Evolutionary conservation across 768 basidiomycete species (phyloP).

Genomic region (Russula dissimulans): DNA sequence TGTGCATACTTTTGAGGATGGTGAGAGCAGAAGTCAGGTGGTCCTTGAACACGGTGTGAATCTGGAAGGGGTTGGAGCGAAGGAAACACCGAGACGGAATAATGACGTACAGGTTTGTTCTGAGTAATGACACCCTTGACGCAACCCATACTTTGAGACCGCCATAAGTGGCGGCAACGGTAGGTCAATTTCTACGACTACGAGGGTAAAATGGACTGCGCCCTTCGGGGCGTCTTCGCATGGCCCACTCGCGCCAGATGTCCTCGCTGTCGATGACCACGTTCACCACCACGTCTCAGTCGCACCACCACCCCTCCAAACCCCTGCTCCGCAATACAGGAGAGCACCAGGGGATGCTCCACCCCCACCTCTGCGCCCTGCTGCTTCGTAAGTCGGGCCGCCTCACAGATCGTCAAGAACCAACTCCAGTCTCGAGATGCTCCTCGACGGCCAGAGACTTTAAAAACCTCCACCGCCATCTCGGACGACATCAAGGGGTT

Average conservation of each 20-base stretch:
- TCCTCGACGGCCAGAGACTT: too few species aligned
- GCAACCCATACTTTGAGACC: neutral
- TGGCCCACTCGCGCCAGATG: conserved; percentile 21
- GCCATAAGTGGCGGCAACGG: too few species aligned
- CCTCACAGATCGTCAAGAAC: too few species aligned
- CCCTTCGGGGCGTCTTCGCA: neutral
- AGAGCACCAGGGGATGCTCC: conserved; percentile 30
- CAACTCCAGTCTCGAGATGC: too few species aligned
- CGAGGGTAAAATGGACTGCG: too few species aligned
- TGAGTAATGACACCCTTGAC: conserved; percentile 43
- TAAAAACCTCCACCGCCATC: too few species aligned
- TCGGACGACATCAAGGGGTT: too few species aligned
- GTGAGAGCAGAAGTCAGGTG: conserved; percentile 48
- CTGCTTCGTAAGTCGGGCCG: conserved; percentile 25
- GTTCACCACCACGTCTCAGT: conserved; percentile 24
- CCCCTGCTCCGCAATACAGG: conserved; percentile 26
- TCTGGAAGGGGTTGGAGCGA: conserved; percentile 30
- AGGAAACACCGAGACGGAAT: neutral
- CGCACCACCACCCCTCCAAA: conserved; percentile 24
- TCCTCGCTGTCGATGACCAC: conserved; percentile 27
- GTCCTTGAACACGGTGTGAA: conserved; percentile 47
- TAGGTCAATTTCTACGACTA: too few species aligned
- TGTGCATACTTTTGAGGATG: conserved; percentile 69
- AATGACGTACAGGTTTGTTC: conserved; percentile 62
- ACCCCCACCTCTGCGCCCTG: conserved; percentile 37